Evolutionary conservation across 495 filamentous ascomycete species (phyloP).

Genomic region (Lophiostoma macrostomum): DNA sequence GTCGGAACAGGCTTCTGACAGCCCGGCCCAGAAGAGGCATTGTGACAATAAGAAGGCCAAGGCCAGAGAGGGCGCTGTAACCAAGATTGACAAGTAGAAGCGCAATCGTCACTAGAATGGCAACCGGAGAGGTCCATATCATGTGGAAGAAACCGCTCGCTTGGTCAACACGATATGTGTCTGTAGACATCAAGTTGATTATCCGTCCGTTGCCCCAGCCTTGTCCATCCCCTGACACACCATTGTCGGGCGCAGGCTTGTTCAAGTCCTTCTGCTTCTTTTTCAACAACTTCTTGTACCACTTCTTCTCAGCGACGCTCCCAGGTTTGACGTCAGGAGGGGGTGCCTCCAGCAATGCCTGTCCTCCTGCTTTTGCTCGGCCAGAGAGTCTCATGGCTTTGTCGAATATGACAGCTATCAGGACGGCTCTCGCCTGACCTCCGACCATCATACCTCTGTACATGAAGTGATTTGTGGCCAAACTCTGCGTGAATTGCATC

Average conservation of each 20-base stretch:
- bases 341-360: slow-evolving; percentile 32
- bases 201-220: slow-evolving; percentile 92
- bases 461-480: slow-evolving; percentile 46
- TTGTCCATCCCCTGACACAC: slow-evolving; percentile 61
- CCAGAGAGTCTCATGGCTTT: slow-evolving; percentile 48
- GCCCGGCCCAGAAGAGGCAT: slow-evolving; percentile 71
- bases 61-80: slow-evolving; percentile 85
- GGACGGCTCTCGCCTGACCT: slow-evolving; percentile 40
- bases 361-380: slow-evolving; percentile 42
- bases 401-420: slow-evolving; percentile 49
- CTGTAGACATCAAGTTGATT: slow-evolving; percentile 87
- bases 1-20: slow-evolving; percentile 65
- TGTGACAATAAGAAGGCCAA: slow-evolving; percentile 73
- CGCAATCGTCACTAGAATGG: slow-evolving; percentile 71
- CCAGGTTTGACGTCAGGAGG: slow-evolving; percentile 40
- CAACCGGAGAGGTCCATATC: slow-evolving; percentile 78
- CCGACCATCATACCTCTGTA: slow-evolving; percentile 46
- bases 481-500: slow-evolving; percentile 42
- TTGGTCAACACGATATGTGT: slow-evolving; percentile 85
- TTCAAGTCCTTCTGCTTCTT: slow-evolving; percentile 41
- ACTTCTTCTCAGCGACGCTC: slow-evolving; percentile 47
- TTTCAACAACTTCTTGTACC: slow-evolving; percentile 46
- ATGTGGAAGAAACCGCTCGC: slow-evolving; percentile 86
- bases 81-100: slow-evolving; percentile 79
- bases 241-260: slow-evolving; percentile 41